Evolutionary conservation across 768 basidiomycete genomes (phyloP), one percentile per base, ranked within the genome.

Genomic region (Tricholomella constricta): DNA sequence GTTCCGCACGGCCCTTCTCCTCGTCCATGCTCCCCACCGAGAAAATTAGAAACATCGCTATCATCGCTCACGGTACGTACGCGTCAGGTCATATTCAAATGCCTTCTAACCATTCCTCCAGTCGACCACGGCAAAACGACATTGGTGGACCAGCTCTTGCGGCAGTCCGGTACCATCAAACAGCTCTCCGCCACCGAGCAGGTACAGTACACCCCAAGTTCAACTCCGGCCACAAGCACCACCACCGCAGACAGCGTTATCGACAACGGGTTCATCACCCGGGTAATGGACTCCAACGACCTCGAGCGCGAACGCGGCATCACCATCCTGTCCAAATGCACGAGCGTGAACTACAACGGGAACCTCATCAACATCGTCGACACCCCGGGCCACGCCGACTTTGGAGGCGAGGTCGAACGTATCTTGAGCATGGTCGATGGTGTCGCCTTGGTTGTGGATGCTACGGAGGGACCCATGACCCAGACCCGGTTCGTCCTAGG

Each of bases 371-470:
- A 83, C 48, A 79, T 84, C 55, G 78, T 83, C 54, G 83, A 84
- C 59, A 84, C 83, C 0, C 83, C 82, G 0, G 82, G 83, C 46
- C 83, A 84, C 64, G 82, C 81, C 6, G 83, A 84, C 59, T 83
- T 84, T 66, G 82, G 81, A 29, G 82, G 82, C 50, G 83, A 84
- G 63, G 82, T 84, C 8, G 82, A 84, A 56, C 76, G 82, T 48
- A 77, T 82, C 3, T 70, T 82, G 70, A 79, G 80, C 54, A 83
- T 84, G 75, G 79, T 84, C 10, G 83, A 83, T 54, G 81, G 81
- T 25, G 81, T 82, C 10, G 80, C 80, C 12, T 72, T 84, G n/a
- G 68, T 84, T 3, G 77, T 84, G 15, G 82, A 83, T 55, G 80
- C 81, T 2, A 82, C 82, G 1, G 82, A 83, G 58, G 82, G 82